These are phyloP conservation scores for Bipolaris sorokiniana DNA, from an alignment of 2,329 filamentous ascomycete genomes.

Conservation along the genomic window DNA sequence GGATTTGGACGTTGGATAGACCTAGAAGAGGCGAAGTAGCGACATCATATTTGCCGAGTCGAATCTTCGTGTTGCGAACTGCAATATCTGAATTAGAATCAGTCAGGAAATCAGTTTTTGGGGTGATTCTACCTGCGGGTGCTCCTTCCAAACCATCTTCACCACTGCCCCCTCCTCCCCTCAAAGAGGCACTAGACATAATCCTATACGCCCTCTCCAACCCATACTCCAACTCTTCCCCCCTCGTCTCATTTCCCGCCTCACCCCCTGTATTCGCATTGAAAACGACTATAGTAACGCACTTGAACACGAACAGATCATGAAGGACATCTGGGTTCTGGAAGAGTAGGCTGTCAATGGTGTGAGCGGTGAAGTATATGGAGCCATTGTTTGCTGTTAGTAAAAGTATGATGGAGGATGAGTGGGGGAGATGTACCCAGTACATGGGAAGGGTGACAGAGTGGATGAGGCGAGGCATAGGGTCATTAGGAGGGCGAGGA, in stretches of 20 bases:
- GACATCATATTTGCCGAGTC: conserved; percentile 16
- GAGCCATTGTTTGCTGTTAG: conserved; percentile 29
- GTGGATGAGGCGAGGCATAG: background rate
- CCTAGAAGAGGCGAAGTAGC: conserved; percentile 17
- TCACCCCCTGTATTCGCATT: conserved; percentile 34
- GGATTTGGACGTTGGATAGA: conserved; percentile 28
- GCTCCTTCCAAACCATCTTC: background rate
- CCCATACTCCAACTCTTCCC: conserved; percentile 31
- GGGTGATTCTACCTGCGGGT: background rate
- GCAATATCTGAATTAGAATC: background rate
- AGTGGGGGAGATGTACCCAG: conserved; percentile 4
- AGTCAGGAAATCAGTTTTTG: background rate
- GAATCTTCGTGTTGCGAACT: conserved; percentile 14
- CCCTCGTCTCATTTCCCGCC: conserved; percentile 18
- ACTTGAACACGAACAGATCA: conserved; percentile 37
- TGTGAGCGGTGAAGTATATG: conserved; percentile 38
- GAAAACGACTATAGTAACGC: conserved; percentile 34
- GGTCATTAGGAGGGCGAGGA: conserved; percentile 2
- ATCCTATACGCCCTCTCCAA: conserved; percentile 30
- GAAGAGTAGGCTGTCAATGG: conserved; percentile 35
- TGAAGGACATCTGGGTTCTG: conserved; percentile 39
- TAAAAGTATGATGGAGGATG: too few relatives aligned
- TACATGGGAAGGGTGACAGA: conserved; percentile 14
- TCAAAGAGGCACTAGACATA: conserved; percentile 22
- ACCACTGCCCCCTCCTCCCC: background rate